These are phyloP conservation scores for Microcyclospora tardicrescens DNA, from an alignment of 2,329 filamentous ascomycete genomes.

Conservation along the genomic window DNA sequence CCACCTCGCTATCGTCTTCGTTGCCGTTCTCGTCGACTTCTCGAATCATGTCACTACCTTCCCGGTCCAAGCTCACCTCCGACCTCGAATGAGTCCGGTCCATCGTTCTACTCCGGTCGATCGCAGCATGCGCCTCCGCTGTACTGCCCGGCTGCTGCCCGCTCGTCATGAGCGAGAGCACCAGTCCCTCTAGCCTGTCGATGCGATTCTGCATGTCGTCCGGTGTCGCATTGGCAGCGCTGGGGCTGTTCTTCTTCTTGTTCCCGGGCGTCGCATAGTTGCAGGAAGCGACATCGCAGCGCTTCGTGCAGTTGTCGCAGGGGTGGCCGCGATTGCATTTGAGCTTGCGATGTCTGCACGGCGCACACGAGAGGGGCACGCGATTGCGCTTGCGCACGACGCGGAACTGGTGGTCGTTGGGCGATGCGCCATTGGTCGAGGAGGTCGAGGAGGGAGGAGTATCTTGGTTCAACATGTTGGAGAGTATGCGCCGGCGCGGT, in stretches of 20 bases:
- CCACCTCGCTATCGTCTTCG: constrained; percentile 49
- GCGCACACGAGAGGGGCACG: constrained; percentile 80
- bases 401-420: constrained; percentile 65
- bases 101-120: constrained; percentile 31
- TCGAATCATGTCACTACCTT: constrained; percentile 43
- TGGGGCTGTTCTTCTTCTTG: constrained; percentile 54
- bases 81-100: constrained; percentile 24
- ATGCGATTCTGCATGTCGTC: constrained; percentile 99
- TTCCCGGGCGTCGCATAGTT: constrained; percentile 60
- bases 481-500: no score
- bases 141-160: constrained; percentile 46
- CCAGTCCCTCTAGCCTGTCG: constrained; percentile 82
- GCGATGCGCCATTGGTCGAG: constrained; percentile 64
- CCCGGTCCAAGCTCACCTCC: constrained; percentile 38
- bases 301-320: constrained; percentile 89
- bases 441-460: constrained; percentile 68
- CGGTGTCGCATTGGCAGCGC: constrained; percentile 40
- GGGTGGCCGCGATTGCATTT: constrained; percentile 90
- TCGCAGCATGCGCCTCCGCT: constrained; percentile 44
- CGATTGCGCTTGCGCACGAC: constrained; percentile 86
- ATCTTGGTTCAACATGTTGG: constrained; percentile 28
- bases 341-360: constrained; percentile 85
- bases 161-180: constrained; percentile 86
- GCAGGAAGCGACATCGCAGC: constrained; percentile 67
- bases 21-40: constrained; percentile 36